Base-by-base conservation (phyloP, 371 early-diverging fungal species). In the Rhizomucor miehei region DNA sequence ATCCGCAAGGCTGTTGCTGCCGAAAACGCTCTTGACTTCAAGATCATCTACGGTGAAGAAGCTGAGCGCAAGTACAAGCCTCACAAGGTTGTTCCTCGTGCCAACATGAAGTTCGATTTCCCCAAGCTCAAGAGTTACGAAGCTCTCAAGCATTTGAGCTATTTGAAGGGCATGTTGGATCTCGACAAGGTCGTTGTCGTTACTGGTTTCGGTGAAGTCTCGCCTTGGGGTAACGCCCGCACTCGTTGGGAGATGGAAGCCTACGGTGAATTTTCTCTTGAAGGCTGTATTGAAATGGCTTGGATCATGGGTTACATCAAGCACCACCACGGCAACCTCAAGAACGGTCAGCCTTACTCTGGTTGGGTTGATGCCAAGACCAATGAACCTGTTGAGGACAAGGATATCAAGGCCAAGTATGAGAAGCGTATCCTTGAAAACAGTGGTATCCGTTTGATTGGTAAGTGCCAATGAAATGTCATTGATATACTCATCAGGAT, bases 231-330 rank as follows among this genome's bases (percentile, higher is more conserved):
- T 66, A 90, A 90, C 59, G 84, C 91, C 37, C 85, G 95, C 64
- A 95, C 95, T 51, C 91, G 98, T 52, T 97, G 98, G 98, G 96
- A 97, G 75, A 96, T 97, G 94, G 95, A 94, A 69, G 88, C 92
- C 51, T 63, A 75, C 48, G 97, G 97, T 59, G 89, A 94, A 68
- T 91, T 96, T 77, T 95, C 95, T 43, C 81, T 96, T 35, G 95
- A 95, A 52, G 97, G 95, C 14, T 94, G 94, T 66, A 92, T 97
- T 62, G 97, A 97, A 76, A 87, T 97, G 86, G 95, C 97, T 34
- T 94, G 97, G 95, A 90, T 94, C 64, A 95, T 94, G 96, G 95
- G 95, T 56, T 86, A 80, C 66, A 93, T 97, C 72, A 91, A 88
- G 73, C 93, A 93, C 71, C 87, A 87, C 71, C 86, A 89, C 58